Conservation (phyloP, 108 stramenopile genomes). For the Asterionellopsis glacialis region DNA sequence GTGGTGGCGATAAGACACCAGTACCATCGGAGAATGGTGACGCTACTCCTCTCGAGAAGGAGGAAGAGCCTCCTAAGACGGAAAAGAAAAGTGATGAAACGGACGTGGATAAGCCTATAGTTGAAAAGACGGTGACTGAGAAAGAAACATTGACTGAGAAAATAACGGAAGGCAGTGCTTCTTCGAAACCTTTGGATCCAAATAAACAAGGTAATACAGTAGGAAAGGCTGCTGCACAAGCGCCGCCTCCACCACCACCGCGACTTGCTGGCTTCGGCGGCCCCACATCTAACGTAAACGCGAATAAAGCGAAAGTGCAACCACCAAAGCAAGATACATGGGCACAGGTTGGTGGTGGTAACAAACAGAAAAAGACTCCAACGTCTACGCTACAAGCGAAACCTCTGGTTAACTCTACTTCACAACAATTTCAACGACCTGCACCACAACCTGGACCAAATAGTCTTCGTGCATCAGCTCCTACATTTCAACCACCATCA, state of each 20-base stretch:
- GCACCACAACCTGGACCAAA: too few species aligned
- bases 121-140: constrained; percentile 8
- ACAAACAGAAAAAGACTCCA: not conserved
- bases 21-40: constrained; percentile 2
- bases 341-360: not conserved
- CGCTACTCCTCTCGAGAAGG: not conserved
- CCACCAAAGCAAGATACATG: not conserved
- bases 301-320: not conserved
- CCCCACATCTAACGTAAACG: not conserved
- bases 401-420: too few species aligned
- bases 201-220: not conserved
- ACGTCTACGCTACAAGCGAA: not conserved
- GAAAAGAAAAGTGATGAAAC: not conserved
- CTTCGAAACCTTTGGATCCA: not conserved
- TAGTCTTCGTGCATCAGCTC: too few species aligned
- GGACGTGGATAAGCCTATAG: constrained; percentile 8
- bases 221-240: not conserved
- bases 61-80: not conserved
- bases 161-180: not conserved
- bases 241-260: too few species aligned
- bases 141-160: not conserved
- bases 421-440: too few species aligned
- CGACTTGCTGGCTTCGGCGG: not conserved
- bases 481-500: too few species aligned
- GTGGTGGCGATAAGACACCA: not conserved